Conservation (phyloP, 1,284 basidiomycete species). For the Malassezia brasiliensis region DNA sequence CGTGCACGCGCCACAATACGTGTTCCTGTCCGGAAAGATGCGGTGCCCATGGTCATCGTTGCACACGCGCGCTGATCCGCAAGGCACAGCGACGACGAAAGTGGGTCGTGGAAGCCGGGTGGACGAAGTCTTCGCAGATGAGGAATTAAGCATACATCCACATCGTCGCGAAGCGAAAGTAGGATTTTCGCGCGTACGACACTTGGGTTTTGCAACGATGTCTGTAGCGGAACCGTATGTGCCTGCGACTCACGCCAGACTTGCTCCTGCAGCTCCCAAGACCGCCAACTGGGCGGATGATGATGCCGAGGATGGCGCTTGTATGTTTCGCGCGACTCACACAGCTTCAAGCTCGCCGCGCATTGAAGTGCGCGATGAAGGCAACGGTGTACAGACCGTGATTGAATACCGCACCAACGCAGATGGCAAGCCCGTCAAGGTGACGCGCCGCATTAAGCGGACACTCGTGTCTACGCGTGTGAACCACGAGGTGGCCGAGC, state of each 20-base stretch:
- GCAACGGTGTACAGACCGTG: constrained; percentile 77
- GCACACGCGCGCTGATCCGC: too few relatives aligned
- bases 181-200: neutral
- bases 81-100: neutral
- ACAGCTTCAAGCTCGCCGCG: constrained; percentile 18
- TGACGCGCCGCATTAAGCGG: constrained; percentile 73
- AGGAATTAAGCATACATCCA: constrained; percentile 3
- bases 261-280: constrained; percentile 3
- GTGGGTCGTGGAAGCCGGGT: neutral
- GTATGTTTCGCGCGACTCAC: constrained; percentile 1
- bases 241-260: neutral
- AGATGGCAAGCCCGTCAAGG: constrained; percentile 90
- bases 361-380: constrained; percentile 61
- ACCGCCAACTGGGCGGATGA: constrained; percentile 47
- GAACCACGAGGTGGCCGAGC: constrained; percentile 82
- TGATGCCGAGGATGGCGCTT: constrained; percentile 30
- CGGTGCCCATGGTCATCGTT: neutral
- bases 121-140: neutral
- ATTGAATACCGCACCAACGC: constrained; percentile 79
- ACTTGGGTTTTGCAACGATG: constrained; percentile 4
- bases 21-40: neutral
- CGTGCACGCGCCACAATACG: neutral
- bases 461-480: constrained; percentile 85
- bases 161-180: neutral
- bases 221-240: constrained; percentile 14